phyloP scores from a whole-genome alignment of 805 yeast species.

The Nakazawaea holstii region DNA sequence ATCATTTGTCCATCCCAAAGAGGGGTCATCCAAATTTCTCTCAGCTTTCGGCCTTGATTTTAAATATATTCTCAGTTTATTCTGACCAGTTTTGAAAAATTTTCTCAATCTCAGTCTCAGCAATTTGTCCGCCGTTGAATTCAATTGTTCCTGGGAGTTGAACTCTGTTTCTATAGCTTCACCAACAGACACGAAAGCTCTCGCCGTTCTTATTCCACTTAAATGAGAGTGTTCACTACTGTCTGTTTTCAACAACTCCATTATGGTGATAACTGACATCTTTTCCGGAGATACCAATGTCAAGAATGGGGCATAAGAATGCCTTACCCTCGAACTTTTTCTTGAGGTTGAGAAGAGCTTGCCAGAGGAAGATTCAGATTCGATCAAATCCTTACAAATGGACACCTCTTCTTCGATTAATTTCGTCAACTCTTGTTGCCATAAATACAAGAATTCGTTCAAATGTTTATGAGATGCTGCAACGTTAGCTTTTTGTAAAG shows the following conservation, averaged over 20 bases:
- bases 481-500: conserved; percentile 50
- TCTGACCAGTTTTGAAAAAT: conserved; percentile 13
- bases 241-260: conserved; percentile 71
- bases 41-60: background rate
- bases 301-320: conserved; percentile 73
- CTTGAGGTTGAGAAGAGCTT: conserved; percentile 12
- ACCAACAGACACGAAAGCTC: conserved; percentile 78
- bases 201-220: conserved; percentile 80
- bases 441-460: conserved; percentile 73
- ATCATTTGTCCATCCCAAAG: conserved; percentile 44
- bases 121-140: conserved; percentile 41
- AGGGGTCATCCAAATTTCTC: conserved; percentile 16
- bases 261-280: conserved; percentile 75
- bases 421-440: conserved; percentile 77
- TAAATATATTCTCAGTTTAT: conserved; percentile 3
- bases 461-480: conserved; percentile 50
- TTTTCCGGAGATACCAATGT: conserved; percentile 71
- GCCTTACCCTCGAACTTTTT: conserved; percentile 29
- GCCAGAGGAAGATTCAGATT: conserved; percentile 18
- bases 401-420: conserved; percentile 61
- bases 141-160: conserved; percentile 59
- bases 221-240: conserved; percentile 63
- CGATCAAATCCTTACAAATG: conserved; percentile 42
- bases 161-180: conserved; percentile 82
- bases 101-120: conserved; percentile 9